Evolutionary conservation across 306 rosid species (phyloP), one percentile per base, ranked within the genome.

Genomic region (Pachyrhizus erosus): DNA sequence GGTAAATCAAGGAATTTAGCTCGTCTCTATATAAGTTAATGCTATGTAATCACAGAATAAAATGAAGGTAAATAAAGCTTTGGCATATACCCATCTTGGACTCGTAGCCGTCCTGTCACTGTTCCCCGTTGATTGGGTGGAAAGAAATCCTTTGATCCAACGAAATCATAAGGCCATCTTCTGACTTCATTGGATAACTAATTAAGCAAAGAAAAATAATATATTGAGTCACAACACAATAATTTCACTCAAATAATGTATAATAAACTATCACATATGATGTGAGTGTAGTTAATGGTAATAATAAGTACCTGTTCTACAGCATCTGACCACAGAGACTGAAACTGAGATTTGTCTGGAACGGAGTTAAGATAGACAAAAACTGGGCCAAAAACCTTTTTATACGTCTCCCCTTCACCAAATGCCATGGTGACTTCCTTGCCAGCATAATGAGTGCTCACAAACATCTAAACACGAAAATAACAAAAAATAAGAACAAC

Each of bases 301-400:
- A 78, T 3, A 27, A 37, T 31, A 15, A 3, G 46, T 62, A 93
- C 98, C 98, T 90, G 84, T 18, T 73, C 49, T 54, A 85, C 87
- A 34, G 98, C 98, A 81, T 96, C 83, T 13, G 81, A 43, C 99
- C 97, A 93, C 3, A 93, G 88, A n/a, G 68, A 7, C 18, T 3
- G 57, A 10, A 83, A 54, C 13, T 78, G 40, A 15, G 34, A 18
- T 0, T 68, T 33, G 3, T 2, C 34, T 2, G 91, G 52, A 70
- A 60, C 86, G 10, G 91, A 86, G 68, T 96, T 96, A 4, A 96
- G 89, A 80, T 96, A 89, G 20, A 86, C 49, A 62, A 87, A 89
- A 33, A 91, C 72, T 1, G 98, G 99, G 12, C 99, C 97, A 14
- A 85, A 93, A 72, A 92, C 98, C 81, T 92, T 96, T 64, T 80